Evolutionary conservation across 2,329 filamentous ascomycete genomes (phyloP), one percentile per base, ranked within the genome.

Genomic region (Fusarium napiforme): DNA sequence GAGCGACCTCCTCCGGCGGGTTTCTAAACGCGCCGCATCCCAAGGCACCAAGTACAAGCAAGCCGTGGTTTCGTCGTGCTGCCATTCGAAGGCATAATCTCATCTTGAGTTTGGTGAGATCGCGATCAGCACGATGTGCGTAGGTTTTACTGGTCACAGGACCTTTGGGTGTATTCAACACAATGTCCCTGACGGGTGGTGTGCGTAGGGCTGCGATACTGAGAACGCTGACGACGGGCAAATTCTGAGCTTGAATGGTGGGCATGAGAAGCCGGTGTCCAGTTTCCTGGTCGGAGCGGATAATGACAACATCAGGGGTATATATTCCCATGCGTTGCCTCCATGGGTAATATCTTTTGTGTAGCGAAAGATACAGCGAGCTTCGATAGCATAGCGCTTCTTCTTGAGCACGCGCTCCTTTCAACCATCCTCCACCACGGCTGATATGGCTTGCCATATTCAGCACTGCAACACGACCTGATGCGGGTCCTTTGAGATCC

Each of bases 1-100:
- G 67, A 5, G 89, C 91, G n/a, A 93, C 88, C 69, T 90, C 89
- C 37, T 83, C 80, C 0, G 85, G 84, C 14, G 92, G 92, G 78
- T 93, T 92, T 1, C 74, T 75, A 78, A 92, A 93, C 1, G 87
- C 90, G 7, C 92, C 92, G 74, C 92, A 94, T 0, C 92, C 92
- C 56, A 94, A 78, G 0, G 92, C 91, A 0, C 92, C 92, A 4
- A 94, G 83, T 9, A 94, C 88, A 14, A 94, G 80, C 72, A 86
- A 83, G 28, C 85, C 83, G 75, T 93, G 90, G 4, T 84, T 84
- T 34, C 87, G 83, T 9, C 78, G 78, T n/a, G 86, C 91, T 4
- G 90, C 89, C 63, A 91, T 86, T 9, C 91, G 84, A 58, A 93
- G 80, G 23, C 86, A 84, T 23, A 91, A 78, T 28, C 90, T 83